These are phyloP conservation scores for Cladophialophora bantiana DNA, from an alignment of 2,329 filamentous ascomycete species.

Conservation along the genomic window DNA sequence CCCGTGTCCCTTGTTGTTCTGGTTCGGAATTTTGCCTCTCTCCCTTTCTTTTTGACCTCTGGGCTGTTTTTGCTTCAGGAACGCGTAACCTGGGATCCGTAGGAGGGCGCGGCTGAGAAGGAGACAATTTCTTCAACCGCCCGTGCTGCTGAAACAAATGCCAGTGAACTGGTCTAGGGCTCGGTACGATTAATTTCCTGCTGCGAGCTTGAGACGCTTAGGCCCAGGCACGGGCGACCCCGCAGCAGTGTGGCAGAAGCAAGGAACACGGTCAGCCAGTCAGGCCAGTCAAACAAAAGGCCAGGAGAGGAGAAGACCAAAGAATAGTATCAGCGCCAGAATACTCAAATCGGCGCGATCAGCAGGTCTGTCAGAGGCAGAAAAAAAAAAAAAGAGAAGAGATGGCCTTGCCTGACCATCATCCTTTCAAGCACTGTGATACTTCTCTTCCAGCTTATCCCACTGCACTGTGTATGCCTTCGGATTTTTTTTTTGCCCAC, in stretches of 20 bases:
- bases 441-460: background rate
- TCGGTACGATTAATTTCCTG: conserved; percentile 33
- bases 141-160: conserved; percentile 27
- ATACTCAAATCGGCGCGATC: conserved; percentile 29
- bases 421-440: background rate
- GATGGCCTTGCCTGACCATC: conserved; percentile 9
- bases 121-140: conserved; percentile 33
- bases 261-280: conserved; percentile 30
- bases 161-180: conserved; percentile 24
- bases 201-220: conserved; percentile 26
- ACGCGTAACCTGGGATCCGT: conserved; percentile 9
- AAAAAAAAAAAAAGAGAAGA: conserved; percentile 17
- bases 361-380: conserved; percentile 22
- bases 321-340: conserved; percentile 20
- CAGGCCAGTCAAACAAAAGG: conserved; percentile 23
- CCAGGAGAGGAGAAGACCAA: conserved; percentile 15
- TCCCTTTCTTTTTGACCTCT: background rate
- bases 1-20: conserved; percentile 8
- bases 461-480: background rate
- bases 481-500: background rate
- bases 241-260: conserved; percentile 30
- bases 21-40: background rate
- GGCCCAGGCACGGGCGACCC: conserved; percentile 36
- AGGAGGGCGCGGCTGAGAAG: conserved; percentile 3
- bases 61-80: background rate